phyloP scores from a whole-genome alignment of 2,329 filamentous ascomycete species.

The Fusarium sp. region DNA sequence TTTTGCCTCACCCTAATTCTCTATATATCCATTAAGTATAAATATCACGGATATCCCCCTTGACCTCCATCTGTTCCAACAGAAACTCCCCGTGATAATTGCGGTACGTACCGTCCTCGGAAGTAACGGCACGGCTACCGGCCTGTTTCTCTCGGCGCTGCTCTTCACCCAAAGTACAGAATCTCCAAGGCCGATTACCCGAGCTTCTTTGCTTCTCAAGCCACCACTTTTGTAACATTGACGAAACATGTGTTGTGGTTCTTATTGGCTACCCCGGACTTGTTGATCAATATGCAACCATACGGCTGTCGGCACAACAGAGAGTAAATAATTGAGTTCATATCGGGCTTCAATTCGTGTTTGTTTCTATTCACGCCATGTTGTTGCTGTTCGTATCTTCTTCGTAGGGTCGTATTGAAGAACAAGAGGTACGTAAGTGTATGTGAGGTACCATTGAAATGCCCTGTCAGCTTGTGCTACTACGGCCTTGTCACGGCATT shows the following conservation, averaged over 20 bases:
- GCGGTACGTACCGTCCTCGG: slow-evolving; percentile 37
- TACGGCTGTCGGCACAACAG: slow-evolving; percentile 5
- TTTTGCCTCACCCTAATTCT: background rate
- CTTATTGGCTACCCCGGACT: slow-evolving; percentile 6
- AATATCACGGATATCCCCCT: background rate
- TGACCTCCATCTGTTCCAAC: background rate
- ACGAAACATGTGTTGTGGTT: slow-evolving; percentile 15
- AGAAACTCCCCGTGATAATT: background rate
- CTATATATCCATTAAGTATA: background rate
- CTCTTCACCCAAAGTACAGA: slow-evolving; percentile 11
- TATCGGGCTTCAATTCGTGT: background rate
- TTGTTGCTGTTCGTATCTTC: background rate
- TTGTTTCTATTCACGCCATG: too few relatives aligned
- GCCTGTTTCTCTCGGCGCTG: slow-evolving; percentile 42
- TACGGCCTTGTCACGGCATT: background rate
- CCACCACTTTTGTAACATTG: slow-evolving; percentile 15
- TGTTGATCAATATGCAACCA: slow-evolving; percentile 4
- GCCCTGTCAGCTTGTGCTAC: background rate
- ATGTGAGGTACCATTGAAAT: background rate
- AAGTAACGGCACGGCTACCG: slow-evolving; percentile 46
- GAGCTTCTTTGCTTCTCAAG: background rate
- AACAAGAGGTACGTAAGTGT: too few relatives aligned
- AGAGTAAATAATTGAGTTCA: background rate
- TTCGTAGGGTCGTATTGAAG: background rate
- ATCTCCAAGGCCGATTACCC: slow-evolving; percentile 26